Evolutionary conservation across 108 stramenopile genomes (phyloP).

Genomic region (Cyclostephanos tholiformis): DNA sequence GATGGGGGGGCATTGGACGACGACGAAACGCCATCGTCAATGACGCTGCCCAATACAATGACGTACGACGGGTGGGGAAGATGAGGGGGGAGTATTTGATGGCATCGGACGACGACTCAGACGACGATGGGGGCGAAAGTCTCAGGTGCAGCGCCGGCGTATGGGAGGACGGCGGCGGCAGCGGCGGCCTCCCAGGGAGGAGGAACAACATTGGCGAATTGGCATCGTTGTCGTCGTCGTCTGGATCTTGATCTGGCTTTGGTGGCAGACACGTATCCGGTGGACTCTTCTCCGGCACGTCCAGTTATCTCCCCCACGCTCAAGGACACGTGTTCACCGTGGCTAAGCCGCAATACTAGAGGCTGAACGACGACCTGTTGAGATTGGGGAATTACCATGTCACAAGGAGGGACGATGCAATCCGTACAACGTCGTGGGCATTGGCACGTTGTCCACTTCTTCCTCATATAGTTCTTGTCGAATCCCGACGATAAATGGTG

Average conservation of each 20-base stretch:
- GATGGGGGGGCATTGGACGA: too few species aligned
- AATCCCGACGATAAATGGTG: slow-evolving; percentile 41
- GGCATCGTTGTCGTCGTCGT: not conserved
- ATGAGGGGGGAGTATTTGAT: too few species aligned
- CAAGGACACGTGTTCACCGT: slow-evolving; percentile 34
- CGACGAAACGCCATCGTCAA: too few species aligned
- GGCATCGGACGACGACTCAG: not conserved
- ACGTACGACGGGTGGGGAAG: not conserved
- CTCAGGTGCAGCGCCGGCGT: slow-evolving; percentile 12
- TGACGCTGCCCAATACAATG: too few species aligned
- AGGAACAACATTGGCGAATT: too few species aligned
- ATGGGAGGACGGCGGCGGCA: slow-evolving; percentile 17
- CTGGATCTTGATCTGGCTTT: too few species aligned
- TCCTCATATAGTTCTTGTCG: not conserved
- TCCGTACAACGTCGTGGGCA: too few species aligned
- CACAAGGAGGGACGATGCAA: too few species aligned
- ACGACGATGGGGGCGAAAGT: slow-evolving; percentile 1
- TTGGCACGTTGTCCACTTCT: too few species aligned
- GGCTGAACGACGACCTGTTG: slow-evolving; percentile 36
- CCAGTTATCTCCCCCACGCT: slow-evolving; percentile 33
- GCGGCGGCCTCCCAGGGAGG: too few species aligned
- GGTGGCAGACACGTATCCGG: not conserved
- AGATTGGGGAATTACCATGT: slow-evolving; percentile 33
- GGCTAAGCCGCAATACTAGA: slow-evolving; percentile 39
- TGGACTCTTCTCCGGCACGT: slow-evolving; percentile 28